Conservation (phyloP, 129 eudicot genomes). For the Artemisia tridentata region DNA sequence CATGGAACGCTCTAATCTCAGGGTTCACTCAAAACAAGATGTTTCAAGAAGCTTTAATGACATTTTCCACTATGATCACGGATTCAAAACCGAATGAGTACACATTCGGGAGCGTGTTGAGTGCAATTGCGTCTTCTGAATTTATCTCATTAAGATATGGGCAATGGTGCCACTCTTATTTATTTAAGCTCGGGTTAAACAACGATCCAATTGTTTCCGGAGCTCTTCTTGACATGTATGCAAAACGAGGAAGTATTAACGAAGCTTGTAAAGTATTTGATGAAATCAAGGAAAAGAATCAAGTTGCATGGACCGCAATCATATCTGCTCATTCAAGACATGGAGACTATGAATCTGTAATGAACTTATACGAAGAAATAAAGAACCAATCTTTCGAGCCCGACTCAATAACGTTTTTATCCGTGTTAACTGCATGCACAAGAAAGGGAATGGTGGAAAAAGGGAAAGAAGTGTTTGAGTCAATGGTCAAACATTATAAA, state of each 20-base stretch:
- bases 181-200: conserved; percentile 65
- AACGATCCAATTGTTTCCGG: conserved; percentile 54
- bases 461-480: conserved; percentile 63
- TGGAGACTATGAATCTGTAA: conserved; percentile 75
- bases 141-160: conserved; percentile 68
- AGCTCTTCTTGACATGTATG: conserved; percentile 96
- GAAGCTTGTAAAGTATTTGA: conserved; percentile 59
- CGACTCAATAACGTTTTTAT: conserved; percentile 78
- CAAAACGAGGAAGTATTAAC: conserved; percentile 71
- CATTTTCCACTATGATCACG: conserved; percentile 39
- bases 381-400: conserved; percentile 49
- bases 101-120: conserved; percentile 81
- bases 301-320: conserved; percentile 91
- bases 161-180: conserved; percentile 60
- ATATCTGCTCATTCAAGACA: conserved; percentile 90
- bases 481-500: conserved; percentile 47
- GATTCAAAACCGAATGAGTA: conserved; percentile 63
- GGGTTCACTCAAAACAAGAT: conserved; percentile 62
- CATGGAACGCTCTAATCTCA: conserved; percentile 88
- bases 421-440: conserved; percentile 75
- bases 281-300: conserved; percentile 50
- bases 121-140: conserved; percentile 80
- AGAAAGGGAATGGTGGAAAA: conserved; percentile 80
- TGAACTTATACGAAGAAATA: conserved; percentile 63
- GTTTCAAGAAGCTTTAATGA: conserved; percentile 66